Conservation (phyloP, 441 rosid genomes). For the Pelargonium fulgidum region DNA sequence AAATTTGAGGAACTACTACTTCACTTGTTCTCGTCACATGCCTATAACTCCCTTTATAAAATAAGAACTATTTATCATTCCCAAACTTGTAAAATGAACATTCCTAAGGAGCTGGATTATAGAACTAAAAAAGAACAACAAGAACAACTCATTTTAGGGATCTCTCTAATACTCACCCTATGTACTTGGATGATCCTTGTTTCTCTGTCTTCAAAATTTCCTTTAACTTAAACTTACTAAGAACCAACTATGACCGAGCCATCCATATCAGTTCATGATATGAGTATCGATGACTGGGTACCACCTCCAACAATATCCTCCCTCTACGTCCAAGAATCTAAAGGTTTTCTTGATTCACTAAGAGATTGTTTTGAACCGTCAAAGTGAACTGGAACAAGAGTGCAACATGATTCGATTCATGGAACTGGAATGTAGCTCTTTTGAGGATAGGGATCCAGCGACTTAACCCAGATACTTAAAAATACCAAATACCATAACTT, state of each 20-base stretch:
- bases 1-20: background rate
- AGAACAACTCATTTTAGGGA: too few species aligned
- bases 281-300: background rate
- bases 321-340: background rate
- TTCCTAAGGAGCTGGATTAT: background rate
- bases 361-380: too few species aligned
- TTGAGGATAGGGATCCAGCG: background rate
- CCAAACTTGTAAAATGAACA: background rate
- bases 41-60: background rate
- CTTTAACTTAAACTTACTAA: too few species aligned
- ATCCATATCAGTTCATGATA: background rate
- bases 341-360: background rate
- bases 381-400: too few species aligned
- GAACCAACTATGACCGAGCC: too few species aligned
- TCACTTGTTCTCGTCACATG: background rate
- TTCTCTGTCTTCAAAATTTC: too few species aligned
- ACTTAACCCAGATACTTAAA: background rate
- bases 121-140: too few species aligned
- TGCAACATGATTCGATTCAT: too few species aligned
- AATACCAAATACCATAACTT: background rate
- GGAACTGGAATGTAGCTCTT: background rate
- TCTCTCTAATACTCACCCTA: too few species aligned
- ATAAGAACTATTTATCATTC: background rate
- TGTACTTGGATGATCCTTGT: too few species aligned
- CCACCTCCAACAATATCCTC: background rate